phyloP scores from a whole-genome alignment of 2,329 filamentous ascomycete species.

The Sarocladiaceae sp. region DNA sequence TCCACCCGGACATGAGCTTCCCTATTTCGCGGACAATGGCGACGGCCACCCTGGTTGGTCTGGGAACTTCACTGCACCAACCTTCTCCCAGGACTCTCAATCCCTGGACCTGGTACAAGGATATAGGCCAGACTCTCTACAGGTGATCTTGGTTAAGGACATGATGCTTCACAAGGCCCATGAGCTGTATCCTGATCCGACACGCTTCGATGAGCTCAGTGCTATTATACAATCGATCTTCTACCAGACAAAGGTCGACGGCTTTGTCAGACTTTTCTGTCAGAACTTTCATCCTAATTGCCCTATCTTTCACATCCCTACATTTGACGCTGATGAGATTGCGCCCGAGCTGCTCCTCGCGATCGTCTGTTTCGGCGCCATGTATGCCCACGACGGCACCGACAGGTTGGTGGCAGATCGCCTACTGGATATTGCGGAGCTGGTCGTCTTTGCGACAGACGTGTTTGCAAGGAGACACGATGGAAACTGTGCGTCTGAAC shows the following conservation, averaged over 20 bases:
- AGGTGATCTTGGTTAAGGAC: not conserved
- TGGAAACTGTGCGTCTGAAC: not conserved
- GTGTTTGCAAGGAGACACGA: not conserved
- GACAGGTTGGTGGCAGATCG: constrained; percentile 4
- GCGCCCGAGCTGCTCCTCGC: constrained; percentile 4
- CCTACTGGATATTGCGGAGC: constrained; percentile 1
- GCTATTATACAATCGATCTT: constrained; percentile 4
- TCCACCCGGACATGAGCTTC: constrained; percentile 2
- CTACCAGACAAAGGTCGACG: constrained; percentile 5
- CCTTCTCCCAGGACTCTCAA: not conserved
- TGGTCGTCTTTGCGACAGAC: not conserved
- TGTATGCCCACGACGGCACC: constrained; percentile 4
- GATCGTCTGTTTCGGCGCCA: constrained; percentile 1
- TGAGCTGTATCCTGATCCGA: not conserved
- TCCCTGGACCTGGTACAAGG: not conserved
- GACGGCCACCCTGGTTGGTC: not conserved
- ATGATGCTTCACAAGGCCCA: constrained; percentile 4
- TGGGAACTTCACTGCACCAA: not conserved
- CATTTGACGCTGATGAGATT: not conserved
- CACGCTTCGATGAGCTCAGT: constrained; percentile 4
- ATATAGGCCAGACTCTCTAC: constrained; percentile 1
- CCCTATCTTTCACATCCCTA: constrained; percentile 4
- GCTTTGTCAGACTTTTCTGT: constrained; percentile 1
- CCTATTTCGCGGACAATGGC: not conserved
- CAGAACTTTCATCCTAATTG: constrained; percentile 1